Conservation (phyloP, 148 eudicot genomes). For the Linanthus parryae region DNA sequence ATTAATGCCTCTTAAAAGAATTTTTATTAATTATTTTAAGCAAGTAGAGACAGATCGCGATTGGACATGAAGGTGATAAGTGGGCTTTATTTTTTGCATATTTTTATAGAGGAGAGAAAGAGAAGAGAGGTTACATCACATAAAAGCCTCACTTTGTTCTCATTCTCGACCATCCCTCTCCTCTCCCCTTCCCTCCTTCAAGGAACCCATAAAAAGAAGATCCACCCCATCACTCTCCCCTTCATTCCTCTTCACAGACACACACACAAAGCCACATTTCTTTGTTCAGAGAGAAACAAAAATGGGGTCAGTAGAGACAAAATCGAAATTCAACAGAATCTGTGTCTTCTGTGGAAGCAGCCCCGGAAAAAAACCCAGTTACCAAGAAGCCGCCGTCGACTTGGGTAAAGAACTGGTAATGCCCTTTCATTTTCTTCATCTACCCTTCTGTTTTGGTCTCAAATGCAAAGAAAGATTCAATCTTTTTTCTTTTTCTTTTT, state of each 20-base stretch:
- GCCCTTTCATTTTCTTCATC: not conserved
- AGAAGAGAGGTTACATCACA: not conserved
- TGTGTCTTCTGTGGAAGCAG: slow-evolving; percentile 63
- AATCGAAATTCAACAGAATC: slow-evolving; percentile 44
- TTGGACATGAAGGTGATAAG: not conserved
- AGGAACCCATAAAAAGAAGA: not conserved
- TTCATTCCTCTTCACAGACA: slow-evolving; percentile 3
- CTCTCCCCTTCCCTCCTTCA: not conserved
- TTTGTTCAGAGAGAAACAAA: not conserved
- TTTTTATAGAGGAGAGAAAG: not conserved
- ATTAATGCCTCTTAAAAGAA: no score
- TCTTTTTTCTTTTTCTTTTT: no score
- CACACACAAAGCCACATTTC: not conserved
- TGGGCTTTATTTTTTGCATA: not conserved
- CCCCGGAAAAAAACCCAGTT: slow-evolving; percentile 49
- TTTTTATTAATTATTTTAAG: no score
- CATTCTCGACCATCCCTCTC: slow-evolving; percentile 4
- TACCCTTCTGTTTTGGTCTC: not conserved
- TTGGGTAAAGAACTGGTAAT: slow-evolving; percentile 55
- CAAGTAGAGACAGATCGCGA: not conserved
- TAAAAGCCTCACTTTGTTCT: slow-evolving; percentile 9
- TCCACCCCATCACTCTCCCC: no score
- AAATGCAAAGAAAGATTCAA: no score
- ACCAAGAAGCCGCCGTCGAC: slow-evolving; percentile 52
- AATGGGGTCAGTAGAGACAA: slow-evolving; percentile 16